These are phyloP conservation scores for Cutaneotrichosporon cyanovorans DNA, from an alignment of 1,284 basidiomycete species.

Conservation along the genomic window DNA sequence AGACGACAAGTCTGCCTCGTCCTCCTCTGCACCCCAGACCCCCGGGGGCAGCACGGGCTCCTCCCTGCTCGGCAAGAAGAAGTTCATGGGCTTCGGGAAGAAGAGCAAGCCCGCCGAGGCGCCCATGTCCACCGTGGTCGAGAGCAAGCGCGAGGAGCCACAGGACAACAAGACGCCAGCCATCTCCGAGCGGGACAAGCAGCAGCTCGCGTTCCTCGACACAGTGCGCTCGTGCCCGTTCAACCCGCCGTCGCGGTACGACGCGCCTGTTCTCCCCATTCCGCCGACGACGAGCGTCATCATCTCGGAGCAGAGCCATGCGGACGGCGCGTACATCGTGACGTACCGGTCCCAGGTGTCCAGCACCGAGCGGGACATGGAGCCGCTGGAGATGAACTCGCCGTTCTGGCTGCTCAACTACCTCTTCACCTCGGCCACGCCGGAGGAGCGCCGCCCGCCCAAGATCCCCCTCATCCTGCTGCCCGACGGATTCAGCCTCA, in stretches of 20 bases:
- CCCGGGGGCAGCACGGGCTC: conserved; percentile 1
- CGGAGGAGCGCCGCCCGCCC: conserved; percentile 53
- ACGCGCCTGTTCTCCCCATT: conserved; percentile 63
- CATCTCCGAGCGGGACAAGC: conserved; percentile 36
- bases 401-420: conserved; percentile 87
- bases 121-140: conserved; percentile 36
- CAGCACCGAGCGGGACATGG: conserved; percentile 58
- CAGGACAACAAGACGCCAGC: conserved; percentile 19
- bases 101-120: conserved; percentile 47
- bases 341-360: conserved; percentile 68
- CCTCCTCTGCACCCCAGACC: conserved; percentile 2
- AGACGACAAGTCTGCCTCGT: conserved; percentile 11
- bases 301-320: conserved; percentile 72
- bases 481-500: conserved; percentile 51
- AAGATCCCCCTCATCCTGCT: conserved; percentile 85
- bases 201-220: conserved; percentile 52
- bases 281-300: conserved; percentile 61
- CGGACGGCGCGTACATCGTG: conserved; percentile 64
- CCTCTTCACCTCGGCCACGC: conserved; percentile 52
- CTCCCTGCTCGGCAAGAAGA: conserved; percentile 39
- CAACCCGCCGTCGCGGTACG: conserved; percentile 60
- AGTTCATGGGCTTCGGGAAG: conserved; percentile 64
- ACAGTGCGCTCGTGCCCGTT: conserved; percentile 61
- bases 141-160: conserved; percentile 20
- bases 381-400: conserved; percentile 64